Base-by-base conservation (phyloP, 2,329 filamentous ascomycete species). In the Scedosporium apiospermum region DNA sequence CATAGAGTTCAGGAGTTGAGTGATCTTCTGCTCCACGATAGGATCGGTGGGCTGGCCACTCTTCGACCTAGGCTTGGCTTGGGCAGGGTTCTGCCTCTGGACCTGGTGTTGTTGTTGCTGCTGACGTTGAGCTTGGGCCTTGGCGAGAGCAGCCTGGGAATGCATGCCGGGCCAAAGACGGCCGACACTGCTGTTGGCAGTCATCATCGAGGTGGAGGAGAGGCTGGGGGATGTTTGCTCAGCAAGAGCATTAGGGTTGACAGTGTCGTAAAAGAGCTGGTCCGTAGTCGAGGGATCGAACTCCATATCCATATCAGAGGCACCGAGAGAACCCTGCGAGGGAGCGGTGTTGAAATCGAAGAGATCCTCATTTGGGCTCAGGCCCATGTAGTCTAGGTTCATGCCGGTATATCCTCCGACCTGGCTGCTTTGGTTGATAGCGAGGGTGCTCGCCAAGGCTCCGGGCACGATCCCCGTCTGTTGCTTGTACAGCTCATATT, bases 401-500 rank as follows among this genome's bases (percentile, higher is more conserved):
- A 77, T 79, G 64, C 78, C 75, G 68, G 81, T 76, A 69, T 82
- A 86, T 60, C 80, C 81, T 55, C 78, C 76, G 68, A 86, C 78
- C 70, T 82, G 80, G 55, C 75, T 71, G 68, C 74, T 82, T 71
- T 89, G 82, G 73, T 90, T 92, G 69, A 95, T 84, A 42, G 90
- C 89, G 71, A 95, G 84, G 12, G 93, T 89, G 74, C 85, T 90
- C 51, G 88, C 87, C 66, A 95, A 80, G 61, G 91, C 93, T 65
- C 92, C 92, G 1, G 91, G 88, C 0, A 95, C 91, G 34, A 97
- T 87, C 66, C 93, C 92, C 3, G 95, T 97, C 79, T 97, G 93
- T 74, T 99, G 95, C 78, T 91, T 90, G 79, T 97, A 96, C 71
- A 91, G 87, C 70, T 92, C 90, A 80, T 98, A 98, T 76, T 96